phyloP scores from a whole-genome alignment of 768 basidiomycete genomes.

The Pleurotus ostreatus region DNA sequence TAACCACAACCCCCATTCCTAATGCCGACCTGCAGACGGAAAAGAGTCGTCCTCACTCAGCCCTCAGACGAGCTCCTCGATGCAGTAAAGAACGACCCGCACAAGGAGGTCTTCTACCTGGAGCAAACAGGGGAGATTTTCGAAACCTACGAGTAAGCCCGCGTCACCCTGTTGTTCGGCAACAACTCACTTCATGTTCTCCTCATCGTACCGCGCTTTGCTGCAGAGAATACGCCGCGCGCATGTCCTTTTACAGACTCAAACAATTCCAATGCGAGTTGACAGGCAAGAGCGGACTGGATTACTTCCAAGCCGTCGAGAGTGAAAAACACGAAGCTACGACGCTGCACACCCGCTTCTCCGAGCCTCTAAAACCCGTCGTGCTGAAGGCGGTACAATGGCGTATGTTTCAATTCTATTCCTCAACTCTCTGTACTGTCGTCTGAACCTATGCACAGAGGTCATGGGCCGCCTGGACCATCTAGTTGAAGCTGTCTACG shows the following conservation, averaged over 20 bases:
- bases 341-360: constrained; percentile 87
- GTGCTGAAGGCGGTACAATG: constrained; percentile 93
- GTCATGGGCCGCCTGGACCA: constrained; percentile 95
- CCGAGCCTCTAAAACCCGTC: constrained; percentile 87
- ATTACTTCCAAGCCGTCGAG: constrained; percentile 91
- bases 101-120: constrained; percentile 85
- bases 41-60: constrained; percentile 85
- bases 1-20: constrained; percentile 19
- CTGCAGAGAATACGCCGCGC: constrained; percentile 72
- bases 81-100: constrained; percentile 57
- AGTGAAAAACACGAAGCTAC: constrained; percentile 89
- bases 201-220: constrained; percentile 16
- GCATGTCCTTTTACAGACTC: constrained; percentile 91
- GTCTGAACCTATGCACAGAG: constrained; percentile 48
- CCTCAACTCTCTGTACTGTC: not conserved
- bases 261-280: constrained; percentile 98
- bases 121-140: constrained; percentile 97
- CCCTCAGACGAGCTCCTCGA: constrained; percentile 69
- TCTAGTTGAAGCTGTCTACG: constrained; percentile 90
- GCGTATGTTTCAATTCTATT: constrained; percentile 61
- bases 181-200: constrained; percentile 19
- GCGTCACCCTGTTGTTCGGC: constrained; percentile 11
- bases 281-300: constrained; percentile 88
- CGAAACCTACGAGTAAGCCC: constrained; percentile 86
- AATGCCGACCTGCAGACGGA: constrained; percentile 89